Conservation (phyloP, 257 asterid genomes). For the Knoxia roxburghii region DNA sequence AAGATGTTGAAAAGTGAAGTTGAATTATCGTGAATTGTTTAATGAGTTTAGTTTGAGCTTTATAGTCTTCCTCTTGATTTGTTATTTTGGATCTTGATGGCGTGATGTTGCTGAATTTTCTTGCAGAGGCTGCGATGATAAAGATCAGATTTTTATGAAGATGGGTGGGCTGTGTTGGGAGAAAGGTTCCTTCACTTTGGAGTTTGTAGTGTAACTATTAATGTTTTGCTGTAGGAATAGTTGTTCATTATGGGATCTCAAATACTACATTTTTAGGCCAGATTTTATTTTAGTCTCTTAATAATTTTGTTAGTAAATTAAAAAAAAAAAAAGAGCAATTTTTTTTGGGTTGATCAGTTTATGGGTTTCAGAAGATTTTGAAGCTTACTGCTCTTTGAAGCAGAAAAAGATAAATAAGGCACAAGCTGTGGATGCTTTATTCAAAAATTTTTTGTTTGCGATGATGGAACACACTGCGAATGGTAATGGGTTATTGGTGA, state of each 20-base stretch:
- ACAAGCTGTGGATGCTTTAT: slow-evolving; percentile 7
- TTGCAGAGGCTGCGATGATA: slow-evolving; percentile 26
- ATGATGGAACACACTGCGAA: slow-evolving; percentile 36
- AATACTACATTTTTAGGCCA: not conserved
- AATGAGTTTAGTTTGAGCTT: slow-evolving; percentile 1
- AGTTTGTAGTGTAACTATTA: not conserved
- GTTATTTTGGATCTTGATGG: slow-evolving; percentile 39
- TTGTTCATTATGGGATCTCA: not conserved
- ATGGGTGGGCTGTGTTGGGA: slow-evolving; percentile 5
- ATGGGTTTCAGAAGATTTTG: slow-evolving; percentile 1
- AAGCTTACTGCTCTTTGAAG: slow-evolving; percentile 5
- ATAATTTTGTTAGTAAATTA: not conserved
- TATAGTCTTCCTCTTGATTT: slow-evolving; percentile 9
- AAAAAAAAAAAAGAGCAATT: not conserved
- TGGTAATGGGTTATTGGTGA: slow-evolving; percentile 16
- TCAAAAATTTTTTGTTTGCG: slow-evolving; percentile 10
- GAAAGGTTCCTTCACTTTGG: not conserved
- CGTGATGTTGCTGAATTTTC: slow-evolving; percentile 33
- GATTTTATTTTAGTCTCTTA: not conserved
- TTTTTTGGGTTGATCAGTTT: slow-evolving; percentile 8
- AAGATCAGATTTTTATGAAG: slow-evolving; percentile 14
- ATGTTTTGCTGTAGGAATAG: slow-evolving; percentile 8
- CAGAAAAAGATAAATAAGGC: slow-evolving; percentile 8
- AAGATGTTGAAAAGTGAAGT: not conserved
- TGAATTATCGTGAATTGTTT: slow-evolving; percentile 1